Percentiles rank a stretch among this genome's conserved stretches.
These are phyloP conservation scores for Sistotremastrum niveocremeum DNA, from an alignment of 768 basidiomycete genomes.

Conservation along the genomic window DNA sequence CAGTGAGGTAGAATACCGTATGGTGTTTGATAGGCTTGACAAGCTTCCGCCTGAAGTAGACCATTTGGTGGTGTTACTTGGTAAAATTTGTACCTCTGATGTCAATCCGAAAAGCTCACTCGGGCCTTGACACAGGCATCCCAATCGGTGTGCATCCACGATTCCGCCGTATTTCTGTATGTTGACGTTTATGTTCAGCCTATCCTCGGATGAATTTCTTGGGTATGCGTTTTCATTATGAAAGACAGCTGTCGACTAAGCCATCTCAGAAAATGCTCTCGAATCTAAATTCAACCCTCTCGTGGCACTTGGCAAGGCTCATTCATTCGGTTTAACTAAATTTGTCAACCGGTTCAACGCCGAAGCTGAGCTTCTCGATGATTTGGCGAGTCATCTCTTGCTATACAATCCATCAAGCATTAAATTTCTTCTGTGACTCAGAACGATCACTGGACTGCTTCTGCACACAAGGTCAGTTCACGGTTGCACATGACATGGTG, in stretches of 20 bases:
- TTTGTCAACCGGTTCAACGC: conserved; percentile 86
- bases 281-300: conserved; percentile 80
- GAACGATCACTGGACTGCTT: conserved; percentile 91
- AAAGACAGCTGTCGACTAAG: not conserved
- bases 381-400: conserved; percentile 40
- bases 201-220: conserved; percentile 92
- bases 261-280: conserved; percentile 34
- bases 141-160: not conserved
- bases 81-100: conserved; percentile 20
- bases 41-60: conserved; percentile 53
- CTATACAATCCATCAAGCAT: conserved; percentile 1
- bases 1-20: conserved; percentile 56
- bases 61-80: conserved; percentile 75
- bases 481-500: too few relatives aligned
- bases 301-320: conserved; percentile 54
- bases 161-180: not conserved
- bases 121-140: not conserved
- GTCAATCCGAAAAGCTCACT: conserved; percentile 1
- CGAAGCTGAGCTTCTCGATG: conserved; percentile 90
- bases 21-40: conserved; percentile 49
- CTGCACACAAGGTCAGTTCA: conserved; percentile 48
- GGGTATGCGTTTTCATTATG: conserved; percentile 20
- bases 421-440: conserved; percentile 13
- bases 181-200: conserved; percentile 29
- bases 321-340: conserved; percentile 54